Percentiles rank a stretch among this genome's conserved stretches.
Conservation (phyloP, 2,329 filamentous ascomycete species). For the Pestalotiopsis sp. region DNA sequence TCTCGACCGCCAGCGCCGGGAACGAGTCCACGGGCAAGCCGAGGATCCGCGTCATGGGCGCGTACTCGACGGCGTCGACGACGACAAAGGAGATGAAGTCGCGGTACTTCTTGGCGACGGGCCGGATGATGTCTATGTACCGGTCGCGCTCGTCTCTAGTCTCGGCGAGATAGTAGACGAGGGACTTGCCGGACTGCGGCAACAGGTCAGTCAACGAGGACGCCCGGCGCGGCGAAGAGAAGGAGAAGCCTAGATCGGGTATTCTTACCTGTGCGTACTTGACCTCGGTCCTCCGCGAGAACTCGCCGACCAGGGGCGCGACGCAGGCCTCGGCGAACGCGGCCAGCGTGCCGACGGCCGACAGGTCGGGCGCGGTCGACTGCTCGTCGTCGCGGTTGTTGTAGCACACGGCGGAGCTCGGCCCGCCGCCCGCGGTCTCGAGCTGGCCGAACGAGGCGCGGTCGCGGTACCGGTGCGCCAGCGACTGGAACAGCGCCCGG, state of each 20-base stretch:
- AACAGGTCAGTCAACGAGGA: not conserved
- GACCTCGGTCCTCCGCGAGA: constrained; percentile 48
- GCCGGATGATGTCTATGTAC: constrained; percentile 38
- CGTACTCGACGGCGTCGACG: constrained; percentile 47
- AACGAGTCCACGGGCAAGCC: constrained; percentile 34
- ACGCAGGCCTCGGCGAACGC: constrained; percentile 40
- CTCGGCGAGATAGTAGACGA: constrained; percentile 40
- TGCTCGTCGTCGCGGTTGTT: constrained; percentile 42
- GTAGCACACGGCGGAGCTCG: constrained; percentile 36
- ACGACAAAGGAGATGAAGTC: constrained; percentile 53
- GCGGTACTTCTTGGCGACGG: constrained; percentile 45
- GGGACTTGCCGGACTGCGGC: constrained; percentile 37
- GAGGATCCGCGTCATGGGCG: constrained; percentile 42
- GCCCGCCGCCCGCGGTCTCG: constrained; percentile 14
- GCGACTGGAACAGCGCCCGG: constrained; percentile 29
- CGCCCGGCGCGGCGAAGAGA: not conserved
- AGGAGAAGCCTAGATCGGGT: not conserved
- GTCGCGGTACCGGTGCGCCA: constrained; percentile 40
- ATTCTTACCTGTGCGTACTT: constrained; percentile 39
- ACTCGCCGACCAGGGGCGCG: constrained; percentile 42
- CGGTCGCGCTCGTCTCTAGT: constrained; percentile 32
- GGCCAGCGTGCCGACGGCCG: constrained; percentile 35
- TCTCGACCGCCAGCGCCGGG: constrained; percentile 45
- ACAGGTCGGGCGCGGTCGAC: constrained; percentile 34
- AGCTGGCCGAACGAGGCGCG: constrained; percentile 44